These are phyloP conservation scores for Tolypocladium album DNA, from an alignment of 2,329 filamentous ascomycete genomes.

Conservation along the genomic window DNA sequence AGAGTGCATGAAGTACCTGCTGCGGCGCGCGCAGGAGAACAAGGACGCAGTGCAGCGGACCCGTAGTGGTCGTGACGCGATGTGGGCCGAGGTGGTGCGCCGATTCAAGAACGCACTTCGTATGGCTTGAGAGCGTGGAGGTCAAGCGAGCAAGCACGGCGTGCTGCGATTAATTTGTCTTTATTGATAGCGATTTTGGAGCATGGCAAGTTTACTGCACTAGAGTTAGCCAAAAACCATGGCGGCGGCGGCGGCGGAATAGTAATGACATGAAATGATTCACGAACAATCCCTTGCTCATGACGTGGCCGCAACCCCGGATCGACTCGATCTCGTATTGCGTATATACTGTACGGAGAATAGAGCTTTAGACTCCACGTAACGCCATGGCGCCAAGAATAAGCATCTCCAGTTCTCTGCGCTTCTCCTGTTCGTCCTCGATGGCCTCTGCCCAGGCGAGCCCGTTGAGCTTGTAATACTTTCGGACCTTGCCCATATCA, in stretches of 20 bases:
- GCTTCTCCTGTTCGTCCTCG: constrained; percentile 30
- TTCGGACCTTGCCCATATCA: constrained; percentile 62
- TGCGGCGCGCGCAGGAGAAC: constrained; percentile 56
- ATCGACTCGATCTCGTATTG: neutral
- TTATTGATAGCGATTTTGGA: neutral
- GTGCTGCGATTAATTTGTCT: neutral
- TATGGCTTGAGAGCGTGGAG: constrained; percentile 13
- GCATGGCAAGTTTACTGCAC: neutral
- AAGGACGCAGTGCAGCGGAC: constrained; percentile 58
- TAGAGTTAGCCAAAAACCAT: neutral
- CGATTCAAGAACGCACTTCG: constrained; percentile 35
- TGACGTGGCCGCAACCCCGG: neutral
- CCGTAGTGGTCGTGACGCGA: constrained; percentile 48
- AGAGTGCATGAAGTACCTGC: constrained; percentile 80
- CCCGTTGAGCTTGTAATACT: constrained; percentile 75
- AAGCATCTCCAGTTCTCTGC: constrained; percentile 53
- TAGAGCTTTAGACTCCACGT: constrained; percentile 22
- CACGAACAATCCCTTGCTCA: neutral
- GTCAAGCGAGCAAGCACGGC: neutral
- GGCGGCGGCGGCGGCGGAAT: neutral
- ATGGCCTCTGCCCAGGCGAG: constrained; percentile 38
- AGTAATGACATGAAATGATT: neutral
- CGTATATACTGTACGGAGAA: neutral
- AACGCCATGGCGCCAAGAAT: constrained; percentile 66
- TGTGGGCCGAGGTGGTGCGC: constrained; percentile 50